Conservation (phyloP, 805 yeast species). For the Candida caryicola region DNA sequence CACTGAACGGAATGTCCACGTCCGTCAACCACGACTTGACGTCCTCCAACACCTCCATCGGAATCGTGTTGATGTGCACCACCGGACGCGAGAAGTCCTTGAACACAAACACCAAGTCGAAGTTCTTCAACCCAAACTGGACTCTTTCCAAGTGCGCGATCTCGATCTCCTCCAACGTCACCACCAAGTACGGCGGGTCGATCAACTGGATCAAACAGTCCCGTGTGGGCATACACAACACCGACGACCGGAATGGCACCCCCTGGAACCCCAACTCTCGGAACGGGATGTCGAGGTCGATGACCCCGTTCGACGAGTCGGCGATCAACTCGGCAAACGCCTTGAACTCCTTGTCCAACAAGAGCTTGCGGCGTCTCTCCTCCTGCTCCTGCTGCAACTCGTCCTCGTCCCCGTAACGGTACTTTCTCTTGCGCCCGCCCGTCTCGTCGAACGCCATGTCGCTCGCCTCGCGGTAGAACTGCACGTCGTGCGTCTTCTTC, state of each 20-base stretch:
- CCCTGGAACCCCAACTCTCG: constrained; percentile 96
- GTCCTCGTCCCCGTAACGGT: constrained; percentile 95
- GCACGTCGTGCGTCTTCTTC: constrained; percentile 91
- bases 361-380: constrained; percentile 87
- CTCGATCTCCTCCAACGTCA: constrained; percentile 88
- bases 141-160: constrained; percentile 95
- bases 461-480: constrained; percentile 93
- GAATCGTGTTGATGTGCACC: constrained; percentile 90
- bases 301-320: constrained; percentile 76
- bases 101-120: constrained; percentile 94
- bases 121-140: constrained; percentile 93
- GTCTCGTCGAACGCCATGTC: constrained; percentile 97
- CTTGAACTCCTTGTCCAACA: constrained; percentile 88
- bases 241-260: constrained; percentile 94
- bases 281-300: constrained; percentile 91
- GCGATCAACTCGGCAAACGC: constrained; percentile 87
- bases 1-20: constrained; percentile 92
- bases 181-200: constrained; percentile 93
- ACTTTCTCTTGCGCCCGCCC: constrained; percentile 84
- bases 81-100: constrained; percentile 88
- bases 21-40: constrained; percentile 97
- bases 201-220: constrained; percentile 92
- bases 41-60: constrained; percentile 87
- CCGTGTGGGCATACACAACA: constrained; percentile 93
- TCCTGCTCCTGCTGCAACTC: constrained; percentile 98